Percentiles rank a stretch among this genome's conserved stretches.
These are phyloP conservation scores for Colletotrichum limetticola DNA, from an alignment of 2,329 filamentous ascomycete genomes.

Conservation along the genomic window DNA sequence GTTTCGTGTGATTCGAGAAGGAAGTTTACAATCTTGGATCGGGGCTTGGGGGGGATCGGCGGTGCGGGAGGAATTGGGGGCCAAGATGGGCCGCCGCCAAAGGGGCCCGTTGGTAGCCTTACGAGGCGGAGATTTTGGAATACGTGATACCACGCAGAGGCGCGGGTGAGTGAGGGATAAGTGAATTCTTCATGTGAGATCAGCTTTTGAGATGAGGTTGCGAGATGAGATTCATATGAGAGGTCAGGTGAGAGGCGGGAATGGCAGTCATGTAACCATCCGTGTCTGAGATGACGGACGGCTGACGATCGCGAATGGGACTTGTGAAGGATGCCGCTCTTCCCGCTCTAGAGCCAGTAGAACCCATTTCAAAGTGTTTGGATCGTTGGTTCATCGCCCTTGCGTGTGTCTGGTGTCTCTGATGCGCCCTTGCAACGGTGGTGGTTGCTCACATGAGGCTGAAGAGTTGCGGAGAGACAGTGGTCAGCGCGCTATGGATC, in stretches of 20 bases:
- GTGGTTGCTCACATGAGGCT: neutral
- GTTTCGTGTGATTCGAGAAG: neutral
- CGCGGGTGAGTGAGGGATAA: too few species aligned
- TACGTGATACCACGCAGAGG: too few species aligned
- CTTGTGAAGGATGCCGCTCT: slow-evolving; percentile 6
- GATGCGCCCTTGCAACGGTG: slow-evolving; percentile 21
- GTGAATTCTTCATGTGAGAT: neutral
- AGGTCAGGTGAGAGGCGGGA: neutral
- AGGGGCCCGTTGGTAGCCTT: slow-evolving; percentile 13
- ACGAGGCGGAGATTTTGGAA: neutral
- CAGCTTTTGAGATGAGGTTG: neutral
- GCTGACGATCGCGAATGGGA: neutral
- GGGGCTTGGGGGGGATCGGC: neutral
- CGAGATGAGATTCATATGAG: neutral
- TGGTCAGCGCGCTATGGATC: neutral
- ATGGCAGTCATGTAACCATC: neutral
- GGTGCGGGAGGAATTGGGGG: slow-evolving; percentile 20
- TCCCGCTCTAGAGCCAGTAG: neutral
- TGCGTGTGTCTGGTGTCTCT: neutral
- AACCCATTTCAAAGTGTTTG: neutral
- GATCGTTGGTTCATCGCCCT: neutral
- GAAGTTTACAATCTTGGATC: slow-evolving; percentile 1
- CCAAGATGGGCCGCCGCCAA: neutral
- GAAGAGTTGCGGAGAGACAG: neutral
- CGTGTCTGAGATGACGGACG: neutral